Percentiles rank a stretch among this genome's conserved stretches.
phyloP scores from a whole-genome alignment of 208 protist species.

The Trypanosoma cruzi region DNA sequence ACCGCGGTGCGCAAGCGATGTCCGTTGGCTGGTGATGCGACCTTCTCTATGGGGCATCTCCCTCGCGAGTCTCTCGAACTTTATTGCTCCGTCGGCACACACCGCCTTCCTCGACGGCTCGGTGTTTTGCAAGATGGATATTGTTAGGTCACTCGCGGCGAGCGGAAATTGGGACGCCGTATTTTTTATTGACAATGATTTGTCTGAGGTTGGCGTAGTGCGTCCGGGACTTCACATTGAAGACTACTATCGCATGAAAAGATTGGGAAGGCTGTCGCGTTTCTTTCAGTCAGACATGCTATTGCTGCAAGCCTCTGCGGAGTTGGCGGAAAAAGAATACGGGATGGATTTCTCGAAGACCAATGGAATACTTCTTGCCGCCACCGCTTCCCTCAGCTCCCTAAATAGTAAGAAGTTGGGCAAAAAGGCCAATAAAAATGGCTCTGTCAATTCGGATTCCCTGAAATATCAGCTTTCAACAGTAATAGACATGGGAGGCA shows the following conservation, averaged over 20 bases:
- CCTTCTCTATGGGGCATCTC: constrained; percentile 81
- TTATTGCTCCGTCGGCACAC: constrained; percentile 56
- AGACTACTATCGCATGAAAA: constrained; percentile 49
- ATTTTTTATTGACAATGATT: constrained; percentile 89
- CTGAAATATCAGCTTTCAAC: background rate
- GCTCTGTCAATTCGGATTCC: constrained; percentile 6
- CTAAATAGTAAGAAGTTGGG: background rate
- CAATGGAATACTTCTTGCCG: background rate
- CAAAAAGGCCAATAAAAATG: background rate
- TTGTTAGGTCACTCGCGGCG: constrained; percentile 81
- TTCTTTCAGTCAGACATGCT: constrained; percentile 73
- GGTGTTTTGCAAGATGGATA: constrained; percentile 78
- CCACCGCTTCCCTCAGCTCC: background rate
- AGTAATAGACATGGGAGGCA: background rate
- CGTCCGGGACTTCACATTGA: constrained; percentile 61
- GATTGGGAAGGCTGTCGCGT: constrained; percentile 33
- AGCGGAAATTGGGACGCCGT: constrained; percentile 79
- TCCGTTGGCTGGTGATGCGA: constrained; percentile 79
- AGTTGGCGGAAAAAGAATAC: constrained; percentile 31
- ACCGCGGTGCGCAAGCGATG: constrained; percentile 28
- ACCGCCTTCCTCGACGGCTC: constrained; percentile 82
- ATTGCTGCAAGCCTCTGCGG: constrained; percentile 51
- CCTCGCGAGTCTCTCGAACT: constrained; percentile 57
- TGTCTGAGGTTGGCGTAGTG: constrained; percentile 76
- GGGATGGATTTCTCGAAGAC: background rate